These are phyloP conservation scores for Pleurotus eryngii DNA, from an alignment of 768 basidiomycete species.

Conservation along the genomic window DNA sequence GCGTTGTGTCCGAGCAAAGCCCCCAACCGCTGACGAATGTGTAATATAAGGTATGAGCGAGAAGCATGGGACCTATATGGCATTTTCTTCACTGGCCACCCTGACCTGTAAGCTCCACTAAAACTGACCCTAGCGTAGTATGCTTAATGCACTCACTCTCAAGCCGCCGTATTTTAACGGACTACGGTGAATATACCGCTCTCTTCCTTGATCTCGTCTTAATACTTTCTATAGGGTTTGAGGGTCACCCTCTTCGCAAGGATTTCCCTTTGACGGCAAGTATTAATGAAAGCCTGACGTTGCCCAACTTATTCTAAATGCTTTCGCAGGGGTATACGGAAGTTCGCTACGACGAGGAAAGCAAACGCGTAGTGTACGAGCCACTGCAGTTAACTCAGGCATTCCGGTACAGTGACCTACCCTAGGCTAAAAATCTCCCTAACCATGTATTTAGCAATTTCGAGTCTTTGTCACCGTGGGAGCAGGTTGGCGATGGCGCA, in stretches of 20 bases:
- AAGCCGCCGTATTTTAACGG: conserved; percentile 94
- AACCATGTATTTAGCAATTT: conserved; percentile 67
- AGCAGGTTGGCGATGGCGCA: conserved; percentile 76
- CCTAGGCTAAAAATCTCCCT: neutral
- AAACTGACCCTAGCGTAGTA: neutral
- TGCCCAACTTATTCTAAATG: conserved; percentile 4
- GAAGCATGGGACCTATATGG: conserved; percentile 99
- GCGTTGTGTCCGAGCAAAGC: no score
- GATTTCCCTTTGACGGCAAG: conserved; percentile 95
- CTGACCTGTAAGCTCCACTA: conserved; percentile 74
- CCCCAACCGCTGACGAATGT: no score
- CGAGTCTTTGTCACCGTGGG: conserved; percentile 91
- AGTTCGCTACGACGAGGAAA: conserved; percentile 95
- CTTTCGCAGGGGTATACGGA: conserved; percentile 89
- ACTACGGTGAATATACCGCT: conserved; percentile 66
- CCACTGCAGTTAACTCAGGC: conserved; percentile 97
- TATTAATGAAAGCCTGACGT: conserved; percentile 8
- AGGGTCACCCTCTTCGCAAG: conserved; percentile 96
- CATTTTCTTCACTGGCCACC: conserved; percentile 94
- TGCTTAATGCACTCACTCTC: conserved; percentile 1
- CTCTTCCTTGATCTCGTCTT: conserved; percentile 6
- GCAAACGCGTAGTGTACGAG: conserved; percentile 96
- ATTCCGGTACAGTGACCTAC: conserved; percentile 65
- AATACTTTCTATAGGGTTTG: conserved; percentile 60
- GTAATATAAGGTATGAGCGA: conserved; percentile 76